A percentile compares a stretch with the other conserved stretches of the same genome.
Conservation (phyloP, 495 filamentous ascomycete genomes). For the Xylaria intraflava region DNA sequence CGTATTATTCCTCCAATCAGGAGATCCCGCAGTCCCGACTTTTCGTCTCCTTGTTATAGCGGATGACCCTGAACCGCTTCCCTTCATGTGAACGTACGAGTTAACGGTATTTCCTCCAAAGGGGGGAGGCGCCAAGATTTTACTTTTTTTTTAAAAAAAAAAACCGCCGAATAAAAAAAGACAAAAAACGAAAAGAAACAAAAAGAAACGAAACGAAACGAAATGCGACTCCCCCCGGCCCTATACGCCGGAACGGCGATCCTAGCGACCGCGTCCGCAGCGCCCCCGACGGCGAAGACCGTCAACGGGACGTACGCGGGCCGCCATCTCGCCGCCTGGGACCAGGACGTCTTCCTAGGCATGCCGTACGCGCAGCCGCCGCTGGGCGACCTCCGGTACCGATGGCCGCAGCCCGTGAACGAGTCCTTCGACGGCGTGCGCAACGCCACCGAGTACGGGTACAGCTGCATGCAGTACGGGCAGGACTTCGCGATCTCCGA, state of each 20-base stretch:
- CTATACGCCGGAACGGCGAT: neutral
- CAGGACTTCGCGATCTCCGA: constrained; percentile 25
- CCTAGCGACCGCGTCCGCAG: neutral
- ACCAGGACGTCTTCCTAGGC: constrained; percentile 50
- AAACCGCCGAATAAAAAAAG: too few species aligned
- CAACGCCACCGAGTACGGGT: constrained; percentile 43
- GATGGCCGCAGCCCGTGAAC: constrained; percentile 40
- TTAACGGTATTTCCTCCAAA: too few species aligned
- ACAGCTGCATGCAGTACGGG: constrained; percentile 45
- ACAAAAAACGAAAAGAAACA: too few species aligned
- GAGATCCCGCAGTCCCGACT: neutral
- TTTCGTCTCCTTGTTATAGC: too few species aligned
- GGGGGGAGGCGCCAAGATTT: too few species aligned
- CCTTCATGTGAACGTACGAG: too few species aligned
- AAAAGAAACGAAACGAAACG: too few species aligned
- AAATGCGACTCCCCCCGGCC: too few species aligned
- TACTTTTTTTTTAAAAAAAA: too few species aligned
- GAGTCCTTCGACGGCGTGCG: constrained; percentile 31
- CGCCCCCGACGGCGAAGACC: constrained; percentile 3
- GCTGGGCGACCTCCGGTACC: constrained; percentile 41
- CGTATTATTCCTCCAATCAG: constrained; percentile 11
- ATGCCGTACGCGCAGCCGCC: constrained; percentile 48
- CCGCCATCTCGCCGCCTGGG: constrained; percentile 30
- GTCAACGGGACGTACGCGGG: constrained; percentile 43
- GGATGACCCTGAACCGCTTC: too few species aligned